phyloP scores from a whole-genome alignment of 2,329 filamentous ascomycete genomes.

The Ophiocordyceps australis region DNA sequence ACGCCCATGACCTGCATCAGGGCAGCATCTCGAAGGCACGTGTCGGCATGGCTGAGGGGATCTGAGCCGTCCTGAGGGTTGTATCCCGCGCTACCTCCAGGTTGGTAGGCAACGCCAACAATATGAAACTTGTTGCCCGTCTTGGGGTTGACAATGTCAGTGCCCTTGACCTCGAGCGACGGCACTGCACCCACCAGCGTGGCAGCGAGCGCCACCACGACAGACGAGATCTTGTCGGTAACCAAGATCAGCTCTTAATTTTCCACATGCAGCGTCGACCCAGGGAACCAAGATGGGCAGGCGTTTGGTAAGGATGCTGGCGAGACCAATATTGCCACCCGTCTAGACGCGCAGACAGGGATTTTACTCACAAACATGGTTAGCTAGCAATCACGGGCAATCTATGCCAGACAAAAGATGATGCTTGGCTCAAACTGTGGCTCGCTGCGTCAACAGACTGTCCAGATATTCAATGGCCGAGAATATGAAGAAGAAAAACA shows the following conservation, averaged over 20 bases:
- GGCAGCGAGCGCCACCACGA: constrained; percentile 33
- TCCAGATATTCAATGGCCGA: no score
- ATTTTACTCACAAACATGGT: constrained; percentile 7
- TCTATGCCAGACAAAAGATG: not conserved
- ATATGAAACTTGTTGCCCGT: constrained; percentile 46
- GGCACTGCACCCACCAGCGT: constrained; percentile 36
- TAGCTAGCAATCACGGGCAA: not conserved
- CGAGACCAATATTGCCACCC: no score
- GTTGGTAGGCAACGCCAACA: constrained; percentile 51
- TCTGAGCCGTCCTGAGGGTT: constrained; percentile 34
- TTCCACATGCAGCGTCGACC: no score
- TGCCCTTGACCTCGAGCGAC: constrained; percentile 35
- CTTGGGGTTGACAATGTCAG: constrained; percentile 39
- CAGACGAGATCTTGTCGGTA: constrained; percentile 17
- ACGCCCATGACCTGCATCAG: constrained; percentile 46
- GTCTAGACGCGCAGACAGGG: no score
- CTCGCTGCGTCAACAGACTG: no score
- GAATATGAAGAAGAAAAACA: no score
- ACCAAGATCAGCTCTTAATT: no score
- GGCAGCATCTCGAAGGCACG: constrained; percentile 45
- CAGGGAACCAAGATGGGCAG: no score
- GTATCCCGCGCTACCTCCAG: constrained; percentile 45
- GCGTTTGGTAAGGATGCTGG: no score
- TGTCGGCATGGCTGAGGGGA: constrained; percentile 37
- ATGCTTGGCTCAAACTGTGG: not conserved